These are phyloP conservation scores for Epichloe elymi DNA, from an alignment of 2,329 filamentous ascomycete genomes.

Conservation along the genomic window DNA sequence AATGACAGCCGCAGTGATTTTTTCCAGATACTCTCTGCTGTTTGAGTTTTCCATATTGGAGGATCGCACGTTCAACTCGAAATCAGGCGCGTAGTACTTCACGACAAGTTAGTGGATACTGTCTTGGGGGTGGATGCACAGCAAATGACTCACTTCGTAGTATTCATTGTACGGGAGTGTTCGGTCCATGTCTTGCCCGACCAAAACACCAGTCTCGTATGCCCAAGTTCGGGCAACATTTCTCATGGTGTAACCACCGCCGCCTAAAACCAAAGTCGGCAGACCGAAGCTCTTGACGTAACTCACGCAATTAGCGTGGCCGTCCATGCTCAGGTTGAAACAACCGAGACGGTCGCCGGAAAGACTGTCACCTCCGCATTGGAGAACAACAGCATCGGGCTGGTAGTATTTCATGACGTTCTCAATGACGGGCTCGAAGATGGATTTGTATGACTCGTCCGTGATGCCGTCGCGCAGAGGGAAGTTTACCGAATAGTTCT, in stretches of 20 bases:
- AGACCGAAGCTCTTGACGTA: slow-evolving; percentile 78
- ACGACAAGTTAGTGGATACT: slow-evolving; percentile 10
- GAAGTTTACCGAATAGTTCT: slow-evolving; percentile 84
- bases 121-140: background rate
- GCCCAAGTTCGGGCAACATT: slow-evolving; percentile 97
- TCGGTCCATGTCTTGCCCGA: slow-evolving; percentile 67
- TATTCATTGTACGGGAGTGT: slow-evolving; percentile 95
- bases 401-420: slow-evolving; percentile 79
- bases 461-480: slow-evolving; percentile 86
- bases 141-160: slow-evolving; percentile 47
- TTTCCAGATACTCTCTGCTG: slow-evolving; percentile 66
- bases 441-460: slow-evolving; percentile 75
- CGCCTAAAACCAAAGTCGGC: slow-evolving; percentile 84
- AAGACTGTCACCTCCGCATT: slow-evolving; percentile 90
- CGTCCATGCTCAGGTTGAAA: slow-evolving; percentile 95
- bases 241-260: slow-evolving; percentile 91
- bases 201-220: slow-evolving; percentile 83
- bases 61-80: slow-evolving; percentile 77
- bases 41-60: slow-evolving; percentile 89
- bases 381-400: slow-evolving; percentile 83
- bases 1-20: slow-evolving; percentile 67
- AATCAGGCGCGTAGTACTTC: slow-evolving; percentile 84
- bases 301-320: slow-evolving; percentile 86
- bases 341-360: slow-evolving; percentile 89
- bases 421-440: slow-evolving; percentile 83